These are phyloP conservation scores for Tinospora cordifolia DNA, from an alignment of 164 flowering plant genomes.

Conservation along the genomic window DNA sequence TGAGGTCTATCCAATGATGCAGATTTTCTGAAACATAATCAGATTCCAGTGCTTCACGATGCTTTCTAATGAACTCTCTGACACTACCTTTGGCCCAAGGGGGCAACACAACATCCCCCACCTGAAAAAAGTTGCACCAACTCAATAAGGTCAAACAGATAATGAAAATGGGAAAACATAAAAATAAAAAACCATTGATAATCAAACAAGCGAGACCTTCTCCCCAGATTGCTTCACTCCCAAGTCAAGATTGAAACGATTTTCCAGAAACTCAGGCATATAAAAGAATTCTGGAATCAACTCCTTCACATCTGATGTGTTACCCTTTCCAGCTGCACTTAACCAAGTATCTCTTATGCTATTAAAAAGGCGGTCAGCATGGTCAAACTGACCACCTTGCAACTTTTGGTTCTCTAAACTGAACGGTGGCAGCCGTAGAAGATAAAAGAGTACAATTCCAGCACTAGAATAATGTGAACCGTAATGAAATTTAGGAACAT, in stretches of 20 bases:
- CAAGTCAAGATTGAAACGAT: constrained; percentile 75
- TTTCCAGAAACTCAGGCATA: constrained; percentile 93
- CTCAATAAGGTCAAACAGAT: background rate
- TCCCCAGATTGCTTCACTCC: constrained; percentile 99
- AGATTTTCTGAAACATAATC: constrained; percentile 94
- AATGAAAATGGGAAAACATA: background rate
- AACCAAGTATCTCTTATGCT: constrained; percentile 87
- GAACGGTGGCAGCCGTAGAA: constrained; percentile 90
- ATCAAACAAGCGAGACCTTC: constrained; percentile 42
- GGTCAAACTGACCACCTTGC: constrained; percentile 99
- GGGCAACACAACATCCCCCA: constrained; percentile 84
- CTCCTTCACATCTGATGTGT: constrained; percentile 98
- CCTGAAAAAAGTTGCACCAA: constrained; percentile 36
- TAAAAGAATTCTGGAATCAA: constrained; percentile 96
- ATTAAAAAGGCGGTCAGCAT: constrained; percentile 99
- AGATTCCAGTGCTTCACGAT: constrained; percentile 94
- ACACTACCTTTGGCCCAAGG: constrained; percentile 98
- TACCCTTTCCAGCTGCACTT: constrained; percentile 97
- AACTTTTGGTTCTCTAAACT: constrained; percentile 93
- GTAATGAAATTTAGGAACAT: constrained; percentile 96
- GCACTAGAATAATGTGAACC: constrained; percentile 99
- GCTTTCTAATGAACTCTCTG: constrained; percentile 89
- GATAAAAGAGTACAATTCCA: constrained; percentile 97
- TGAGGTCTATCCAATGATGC: constrained; percentile 98
- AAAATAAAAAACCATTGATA: background rate